phyloP scores from a whole-genome alignment of 805 yeast genomes.

The Candida arabinofermentans region DNA sequence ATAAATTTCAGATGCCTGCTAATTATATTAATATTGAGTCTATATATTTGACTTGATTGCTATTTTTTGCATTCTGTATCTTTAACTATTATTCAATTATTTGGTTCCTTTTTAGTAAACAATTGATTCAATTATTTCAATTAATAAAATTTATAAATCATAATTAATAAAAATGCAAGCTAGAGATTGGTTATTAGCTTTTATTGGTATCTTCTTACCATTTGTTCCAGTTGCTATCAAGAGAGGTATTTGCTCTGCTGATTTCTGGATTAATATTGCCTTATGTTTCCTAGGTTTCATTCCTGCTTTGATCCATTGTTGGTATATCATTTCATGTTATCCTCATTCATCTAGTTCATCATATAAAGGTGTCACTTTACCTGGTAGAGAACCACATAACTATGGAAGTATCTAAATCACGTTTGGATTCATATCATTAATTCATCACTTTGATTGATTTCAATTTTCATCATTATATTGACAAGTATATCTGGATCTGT shows the following conservation, averaged over 20 bases:
- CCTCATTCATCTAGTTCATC: slow-evolving; percentile 40
- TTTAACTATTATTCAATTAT: too few species aligned
- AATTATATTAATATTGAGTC: too few species aligned
- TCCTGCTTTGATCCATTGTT: slow-evolving; percentile 75
- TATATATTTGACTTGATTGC: too few species aligned
- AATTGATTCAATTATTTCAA: background rate
- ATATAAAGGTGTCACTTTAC: slow-evolving; percentile 32
- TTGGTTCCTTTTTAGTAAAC: too few species aligned
- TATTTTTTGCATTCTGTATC: too few species aligned
- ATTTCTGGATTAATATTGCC: slow-evolving; percentile 59
- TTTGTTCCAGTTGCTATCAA: slow-evolving; percentile 70
- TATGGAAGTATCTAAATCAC: slow-evolving; percentile 34
- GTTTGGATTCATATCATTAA: too few species aligned
- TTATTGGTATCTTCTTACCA: slow-evolving; percentile 65
- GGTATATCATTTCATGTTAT: slow-evolving; percentile 73
- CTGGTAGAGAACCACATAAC: slow-evolving; percentile 32
- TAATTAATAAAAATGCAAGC: slow-evolving; percentile 26
- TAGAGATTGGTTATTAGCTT: slow-evolving; percentile 55
- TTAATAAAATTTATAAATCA: background rate
- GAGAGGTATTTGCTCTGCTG: slow-evolving; percentile 58
- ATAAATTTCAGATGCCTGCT: too few species aligned
- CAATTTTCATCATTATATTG: too few species aligned
- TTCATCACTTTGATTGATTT: too few species aligned
- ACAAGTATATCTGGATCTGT: too few species aligned
- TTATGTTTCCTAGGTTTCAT: slow-evolving; percentile 67